Evolutionary conservation across 345 rosid genomes (phyloP).

Genomic region (Eucalyptus pauciflora): DNA sequence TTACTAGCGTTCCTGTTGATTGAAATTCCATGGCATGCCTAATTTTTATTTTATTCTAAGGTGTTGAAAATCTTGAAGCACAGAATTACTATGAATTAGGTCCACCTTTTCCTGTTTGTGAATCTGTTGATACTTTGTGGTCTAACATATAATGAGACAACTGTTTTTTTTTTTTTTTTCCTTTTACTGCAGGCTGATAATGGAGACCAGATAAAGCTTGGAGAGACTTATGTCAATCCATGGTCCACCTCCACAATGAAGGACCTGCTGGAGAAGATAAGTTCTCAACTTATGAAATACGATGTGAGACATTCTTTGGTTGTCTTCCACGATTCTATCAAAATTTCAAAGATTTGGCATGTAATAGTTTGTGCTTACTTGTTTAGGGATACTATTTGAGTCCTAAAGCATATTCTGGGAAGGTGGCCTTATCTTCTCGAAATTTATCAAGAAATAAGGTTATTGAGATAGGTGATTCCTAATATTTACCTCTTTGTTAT

Average conservation of each 20-base stretch:
- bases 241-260: constrained; percentile 54
- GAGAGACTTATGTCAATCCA: constrained; percentile 33
- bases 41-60: not conserved
- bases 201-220: not conserved
- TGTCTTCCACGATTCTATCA: not conserved
- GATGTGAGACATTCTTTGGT: constrained; percentile 25
- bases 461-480: constrained; percentile 56
- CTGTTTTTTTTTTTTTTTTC: not conserved
- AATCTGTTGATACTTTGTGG: not conserved
- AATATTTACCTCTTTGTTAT: not conserved
- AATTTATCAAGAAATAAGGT: constrained; percentile 67
- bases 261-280: constrained; percentile 36
- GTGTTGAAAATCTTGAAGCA: not conserved
- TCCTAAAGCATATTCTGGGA: constrained; percentile 58
- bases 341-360: not conserved
- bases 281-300: constrained; percentile 38
- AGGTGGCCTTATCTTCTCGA: constrained; percentile 44
- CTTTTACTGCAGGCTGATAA: constrained; percentile 29
- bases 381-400: constrained; percentile 65
- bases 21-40: not conserved
- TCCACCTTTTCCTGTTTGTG: not conserved
- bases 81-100: not conserved
- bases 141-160: not conserved
- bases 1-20: not conserved
- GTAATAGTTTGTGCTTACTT: not conserved